A percentile compares a stretch with the other conserved stretches of the same genome.
Conservation (phyloP, 2,329 filamentous ascomycete species). For the Alternaria conjuncta region DNA sequence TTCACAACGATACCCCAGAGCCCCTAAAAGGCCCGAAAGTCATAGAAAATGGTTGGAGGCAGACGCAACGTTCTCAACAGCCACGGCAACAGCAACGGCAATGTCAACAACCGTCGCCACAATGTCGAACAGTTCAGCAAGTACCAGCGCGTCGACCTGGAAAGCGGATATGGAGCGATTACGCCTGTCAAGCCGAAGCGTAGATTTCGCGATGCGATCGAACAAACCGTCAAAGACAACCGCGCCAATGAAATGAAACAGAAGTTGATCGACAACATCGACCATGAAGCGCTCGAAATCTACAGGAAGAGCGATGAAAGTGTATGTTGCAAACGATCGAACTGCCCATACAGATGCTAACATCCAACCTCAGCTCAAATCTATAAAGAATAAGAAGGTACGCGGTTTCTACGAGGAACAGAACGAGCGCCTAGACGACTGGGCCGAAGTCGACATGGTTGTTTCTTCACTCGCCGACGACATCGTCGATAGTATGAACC, state of each 20-base stretch:
- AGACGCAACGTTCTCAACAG: conserved; percentile 24
- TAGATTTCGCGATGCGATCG: conserved; percentile 57
- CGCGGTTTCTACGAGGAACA: conserved; percentile 62
- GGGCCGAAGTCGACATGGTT: conserved; percentile 65
- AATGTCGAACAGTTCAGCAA: conserved; percentile 17
- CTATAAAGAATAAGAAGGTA: conserved; percentile 60
- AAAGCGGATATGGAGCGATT: conserved; percentile 36
- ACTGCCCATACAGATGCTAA: not conserved
- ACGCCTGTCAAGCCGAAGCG: conserved; percentile 22
- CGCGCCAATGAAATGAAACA: conserved; percentile 58
- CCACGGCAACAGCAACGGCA: conserved; percentile 15
- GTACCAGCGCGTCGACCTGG: conserved; percentile 33
- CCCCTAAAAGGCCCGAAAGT: not conserved
- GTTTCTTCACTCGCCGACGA: conserved; percentile 64
- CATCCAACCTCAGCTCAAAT: conserved; percentile 51
- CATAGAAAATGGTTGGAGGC: conserved; percentile 30
- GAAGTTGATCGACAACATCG: conserved; percentile 55
- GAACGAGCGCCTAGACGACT: conserved; percentile 62
- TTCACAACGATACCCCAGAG: not conserved
- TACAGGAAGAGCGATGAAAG: conserved; percentile 61
- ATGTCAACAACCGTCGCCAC: conserved; percentile 7
- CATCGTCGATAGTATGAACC: conserved; percentile 66
- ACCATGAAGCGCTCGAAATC: conserved; percentile 56
- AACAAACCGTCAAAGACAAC: conserved; percentile 54
- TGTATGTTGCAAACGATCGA: conserved; percentile 21